Evolutionary conservation across 2,329 filamentous ascomycete genomes (phyloP), one percentile per base, ranked within the genome.

Genomic region (Plenodomus biglobosus): DNA sequence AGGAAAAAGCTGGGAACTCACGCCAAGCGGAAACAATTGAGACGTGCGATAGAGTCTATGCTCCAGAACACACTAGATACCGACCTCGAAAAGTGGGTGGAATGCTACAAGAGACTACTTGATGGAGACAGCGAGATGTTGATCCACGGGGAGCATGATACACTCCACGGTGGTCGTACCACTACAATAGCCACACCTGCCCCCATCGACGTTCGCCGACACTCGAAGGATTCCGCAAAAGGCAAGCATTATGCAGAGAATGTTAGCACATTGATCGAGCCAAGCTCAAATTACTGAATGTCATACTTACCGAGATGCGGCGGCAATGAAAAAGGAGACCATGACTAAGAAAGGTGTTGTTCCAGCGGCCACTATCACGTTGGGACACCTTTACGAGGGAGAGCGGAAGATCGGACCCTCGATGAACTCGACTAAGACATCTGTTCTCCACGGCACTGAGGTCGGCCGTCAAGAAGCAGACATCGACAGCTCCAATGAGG

Each of bases 81-180:
- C 1, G 56, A 62, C 20, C 50, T 44, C 18, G 35, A 40, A 4
- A 37, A 52, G 18, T 67, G 62, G 64, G 32, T 46, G 1, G 45
- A 55, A 3, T 58, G 57, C 17, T 49, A 61, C 15, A 15, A 48
- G 2, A 62, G 53, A 22, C 52, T 67, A 2, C 22, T 40, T 1
- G 16, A 40, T 15, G 62, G 64, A 3, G 58, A 68, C 24, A n/a
- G 51, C 1, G 48, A 19, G 0, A 65, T 67, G 53, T 40, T 68
- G 1, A 37, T 50, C 2, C 54, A 59, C 3, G n/a, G 37, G 2
- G 21, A 39, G 11, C 16, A 24, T 2, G n/a, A 42, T 3, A 18
- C 30, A 13, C 10, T 6, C 2, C 8, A 18, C 2, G 10, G 38
- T 16, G 8, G 24, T 13, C 19, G 30, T 18, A 30, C 34, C 7